phyloP scores from a whole-genome alignment of 805 yeast genomes.

The Candida berthetii region DNA sequence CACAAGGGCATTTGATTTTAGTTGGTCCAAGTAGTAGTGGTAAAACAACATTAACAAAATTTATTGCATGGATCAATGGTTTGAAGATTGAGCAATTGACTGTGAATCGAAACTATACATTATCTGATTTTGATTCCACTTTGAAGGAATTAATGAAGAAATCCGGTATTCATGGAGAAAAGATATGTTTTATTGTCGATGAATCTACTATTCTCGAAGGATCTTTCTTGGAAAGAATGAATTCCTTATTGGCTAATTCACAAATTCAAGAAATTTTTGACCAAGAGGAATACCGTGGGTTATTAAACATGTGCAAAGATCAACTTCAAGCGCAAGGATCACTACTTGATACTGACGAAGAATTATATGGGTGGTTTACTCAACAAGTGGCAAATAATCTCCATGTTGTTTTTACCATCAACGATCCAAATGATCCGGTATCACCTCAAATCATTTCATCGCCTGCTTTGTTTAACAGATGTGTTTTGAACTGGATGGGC shows the following conservation, averaged over 20 bases:
- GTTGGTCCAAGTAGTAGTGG: slow-evolving; percentile 85
- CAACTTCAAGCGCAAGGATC: slow-evolving; percentile 56
- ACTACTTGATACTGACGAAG: slow-evolving; percentile 60
- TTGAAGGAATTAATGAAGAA: slow-evolving; percentile 46
- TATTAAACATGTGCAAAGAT: slow-evolving; percentile 51
- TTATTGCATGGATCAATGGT: slow-evolving; percentile 93
- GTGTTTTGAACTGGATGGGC: slow-evolving; percentile 88
- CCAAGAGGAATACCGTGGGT: slow-evolving; percentile 54
- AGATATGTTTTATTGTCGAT: slow-evolving; percentile 67
- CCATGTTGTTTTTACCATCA: slow-evolving; percentile 78
- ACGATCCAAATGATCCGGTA: slow-evolving; percentile 34
- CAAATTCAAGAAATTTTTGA: slow-evolving; percentile 88
- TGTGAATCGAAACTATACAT: slow-evolving; percentile 46
- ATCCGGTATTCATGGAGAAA: slow-evolving; percentile 51
- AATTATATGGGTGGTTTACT: slow-evolving; percentile 70
- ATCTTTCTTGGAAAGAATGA: slow-evolving; percentile 85
- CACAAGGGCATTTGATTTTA: slow-evolving; percentile 85
- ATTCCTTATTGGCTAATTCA: slow-evolving; percentile 86
- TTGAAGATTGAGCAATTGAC: slow-evolving; percentile 50
- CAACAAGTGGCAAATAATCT: slow-evolving; percentile 60
- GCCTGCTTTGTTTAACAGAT: slow-evolving; percentile 85
- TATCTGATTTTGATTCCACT: slow-evolving; percentile 62
- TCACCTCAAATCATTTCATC: slow-evolving; percentile 56
- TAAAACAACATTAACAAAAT: slow-evolving; percentile 65
- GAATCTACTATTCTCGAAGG: slow-evolving; percentile 75